Conservation (phyloP, 805 yeast species). For the Sugiyamaella floridensis region DNA sequence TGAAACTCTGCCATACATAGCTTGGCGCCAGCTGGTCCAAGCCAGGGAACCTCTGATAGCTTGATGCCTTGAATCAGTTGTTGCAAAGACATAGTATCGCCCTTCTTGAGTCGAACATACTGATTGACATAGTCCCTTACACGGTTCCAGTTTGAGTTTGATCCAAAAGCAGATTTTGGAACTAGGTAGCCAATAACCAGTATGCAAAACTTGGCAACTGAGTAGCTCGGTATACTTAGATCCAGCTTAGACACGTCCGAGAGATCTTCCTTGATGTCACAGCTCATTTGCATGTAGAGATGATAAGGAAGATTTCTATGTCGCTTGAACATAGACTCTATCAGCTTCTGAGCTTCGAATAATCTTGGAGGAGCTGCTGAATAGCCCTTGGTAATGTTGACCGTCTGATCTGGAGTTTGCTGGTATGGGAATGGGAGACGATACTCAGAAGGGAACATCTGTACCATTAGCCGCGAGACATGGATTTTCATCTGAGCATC, state of each 20-base stretch:
- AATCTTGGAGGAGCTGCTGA: not conserved
- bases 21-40: constrained; percentile 31
- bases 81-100: constrained; percentile 32
- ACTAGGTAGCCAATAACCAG: constrained; percentile 41
- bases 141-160: constrained; percentile 39
- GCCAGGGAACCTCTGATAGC: constrained; percentile 49
- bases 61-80: constrained; percentile 34
- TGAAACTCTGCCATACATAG: constrained; percentile 39
- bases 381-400: too few relatives aligned
- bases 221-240: not conserved
- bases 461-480: not conserved
- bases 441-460: constrained; percentile 2
- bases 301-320: constrained; percentile 4
- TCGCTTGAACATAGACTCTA: not conserved
- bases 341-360: not conserved
- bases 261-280: not conserved
- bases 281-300: constrained; percentile 2
- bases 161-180: constrained; percentile 50
- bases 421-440: not conserved
- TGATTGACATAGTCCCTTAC: constrained; percentile 34
- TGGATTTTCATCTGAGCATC: not conserved
- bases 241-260: not conserved
- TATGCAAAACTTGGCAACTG: constrained; percentile 12
- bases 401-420: not conserved
- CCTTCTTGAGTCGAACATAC: constrained; percentile 35